A percentile compares a stretch with the other conserved stretches of the same genome.
Evolutionary conservation across 192 early-diverging fungal species (phyloP).

Genomic region (Linnemannia elongata): DNA sequence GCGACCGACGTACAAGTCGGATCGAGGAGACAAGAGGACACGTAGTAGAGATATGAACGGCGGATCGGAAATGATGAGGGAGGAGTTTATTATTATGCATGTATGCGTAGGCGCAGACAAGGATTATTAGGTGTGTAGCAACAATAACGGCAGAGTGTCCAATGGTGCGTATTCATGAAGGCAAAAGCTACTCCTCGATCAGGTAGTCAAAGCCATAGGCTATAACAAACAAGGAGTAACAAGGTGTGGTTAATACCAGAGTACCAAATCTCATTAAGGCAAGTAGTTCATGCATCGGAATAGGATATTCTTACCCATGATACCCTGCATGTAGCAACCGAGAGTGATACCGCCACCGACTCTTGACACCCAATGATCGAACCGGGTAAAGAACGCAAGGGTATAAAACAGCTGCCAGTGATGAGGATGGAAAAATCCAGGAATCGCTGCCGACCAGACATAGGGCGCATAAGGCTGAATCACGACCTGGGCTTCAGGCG

Average conservation of each 20-base stretch:
- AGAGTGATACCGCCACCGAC: conserved; percentile 78
- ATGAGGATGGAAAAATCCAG: conserved; percentile 74
- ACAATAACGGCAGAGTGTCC: neutral
- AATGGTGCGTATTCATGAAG: neutral
- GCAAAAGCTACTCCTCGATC: conserved; percentile 55
- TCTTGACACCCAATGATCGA: conserved; percentile 75
- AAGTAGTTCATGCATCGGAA: neutral
- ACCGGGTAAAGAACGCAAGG: conserved; percentile 85
- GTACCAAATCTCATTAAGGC: neutral
- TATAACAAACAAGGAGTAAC: neutral
- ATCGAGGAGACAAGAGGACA: too few relatives aligned
- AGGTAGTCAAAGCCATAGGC: conserved; percentile 72
- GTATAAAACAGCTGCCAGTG: conserved; percentile 91
- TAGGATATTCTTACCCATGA: conserved; percentile 53
- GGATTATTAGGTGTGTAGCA: neutral
- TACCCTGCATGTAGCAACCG: conserved; percentile 82
- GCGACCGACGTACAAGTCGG: too few relatives aligned
- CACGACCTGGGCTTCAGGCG: neutral
- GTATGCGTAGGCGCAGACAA: neutral
- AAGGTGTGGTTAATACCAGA: neutral
- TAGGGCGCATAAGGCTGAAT: conserved; percentile 34
- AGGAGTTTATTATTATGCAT: neutral
- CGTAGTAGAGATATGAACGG: too few relatives aligned
- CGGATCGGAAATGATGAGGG: neutral
- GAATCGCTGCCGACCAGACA: conserved; percentile 40